Evolutionary conservation across 805 yeast species (phyloP), one percentile per base, ranked within the genome.

Genomic region (Nakazawaea pomicola): DNA sequence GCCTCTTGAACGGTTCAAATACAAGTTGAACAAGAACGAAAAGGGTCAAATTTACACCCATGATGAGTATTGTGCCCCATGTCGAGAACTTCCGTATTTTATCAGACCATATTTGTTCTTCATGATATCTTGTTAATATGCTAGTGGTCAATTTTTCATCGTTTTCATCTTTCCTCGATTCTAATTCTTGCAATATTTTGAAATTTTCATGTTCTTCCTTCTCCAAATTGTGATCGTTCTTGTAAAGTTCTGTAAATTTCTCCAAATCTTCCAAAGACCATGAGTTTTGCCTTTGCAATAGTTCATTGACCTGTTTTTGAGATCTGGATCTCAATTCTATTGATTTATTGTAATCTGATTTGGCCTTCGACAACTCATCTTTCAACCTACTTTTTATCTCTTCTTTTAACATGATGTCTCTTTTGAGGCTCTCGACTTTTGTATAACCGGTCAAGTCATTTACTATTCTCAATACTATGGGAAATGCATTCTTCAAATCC

Each of bases 21-120:
- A 89, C 69, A 50, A 93, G 66, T 49, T 95, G 96, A 14, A 95
- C 93, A 6, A 85, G 67, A 3, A 89, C 54, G 49, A 93, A 89
- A 20, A 95, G 60, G 7, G 84, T 38, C 19, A 91, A 72, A 63
- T 93, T 93, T 48, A 88, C 73, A 1, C 88, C 93, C 95, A 90
- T 88, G 32, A 93, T 68, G 4, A 81, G 65, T 72, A 93, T 79
- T 0, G 99, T 93, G 2, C 98, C 99, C 95, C 96, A 93, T 0
- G 98, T 90, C 5, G 96, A 86, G 4, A 95, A 88, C 49, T 90
- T 75, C 46, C 99, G 70, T 45, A 93, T 93, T 60, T 90, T 90
- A 62, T 93, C 99, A 2, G 96, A 87, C 98, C 99, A 93, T 6
- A 93, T 78, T 60, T 93, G 98, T 55, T 93, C 99, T 58, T 93